Evolutionary conservation across 371 early-diverging fungal species (phyloP).

Genomic region (Smittium culicis): DNA sequence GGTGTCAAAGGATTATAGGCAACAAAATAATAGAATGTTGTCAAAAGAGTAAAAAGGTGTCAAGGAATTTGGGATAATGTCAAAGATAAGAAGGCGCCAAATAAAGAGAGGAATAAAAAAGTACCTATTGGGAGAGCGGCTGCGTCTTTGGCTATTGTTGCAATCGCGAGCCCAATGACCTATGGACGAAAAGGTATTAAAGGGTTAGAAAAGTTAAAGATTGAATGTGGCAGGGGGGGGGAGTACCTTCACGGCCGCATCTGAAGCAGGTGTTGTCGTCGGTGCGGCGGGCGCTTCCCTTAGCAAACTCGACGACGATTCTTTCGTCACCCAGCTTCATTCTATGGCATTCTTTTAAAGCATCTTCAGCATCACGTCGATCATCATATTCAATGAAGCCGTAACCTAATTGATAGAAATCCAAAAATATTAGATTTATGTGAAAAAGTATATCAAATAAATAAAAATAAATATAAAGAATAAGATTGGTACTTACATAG

Average conservation of each 20-base stretch:
- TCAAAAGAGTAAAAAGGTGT: no score
- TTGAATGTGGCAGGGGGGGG: no score
- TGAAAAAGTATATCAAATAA: neutral
- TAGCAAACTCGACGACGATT: slow-evolving; percentile 51
- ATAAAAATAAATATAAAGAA: neutral
- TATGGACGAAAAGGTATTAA: slow-evolving; percentile 15
- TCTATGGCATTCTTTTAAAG: slow-evolving; percentile 45
- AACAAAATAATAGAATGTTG: no score
- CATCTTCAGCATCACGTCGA: slow-evolving; percentile 46
- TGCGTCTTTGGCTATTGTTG: slow-evolving; percentile 10
- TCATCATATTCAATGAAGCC: slow-evolving; percentile 44
- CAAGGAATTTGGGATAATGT: neutral
- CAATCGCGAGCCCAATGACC: slow-evolving; percentile 69
- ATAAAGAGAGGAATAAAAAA: neutral
- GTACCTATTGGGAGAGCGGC: neutral
- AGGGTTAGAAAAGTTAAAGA: neutral
- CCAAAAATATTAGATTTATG: neutral
- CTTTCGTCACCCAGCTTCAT: slow-evolving; percentile 37
- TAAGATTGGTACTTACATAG: slow-evolving; percentile 14
- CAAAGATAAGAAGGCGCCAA: neutral
- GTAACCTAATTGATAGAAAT: slow-evolving; percentile 21
- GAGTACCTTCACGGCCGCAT: slow-evolving; percentile 46
- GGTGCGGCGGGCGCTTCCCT: slow-evolving; percentile 39
- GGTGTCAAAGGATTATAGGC: no score
- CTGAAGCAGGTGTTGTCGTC: slow-evolving; percentile 49